These are phyloP conservation scores for Alternaria triticina DNA, from an alignment of 2,329 filamentous ascomycete species.

Conservation along the genomic window DNA sequence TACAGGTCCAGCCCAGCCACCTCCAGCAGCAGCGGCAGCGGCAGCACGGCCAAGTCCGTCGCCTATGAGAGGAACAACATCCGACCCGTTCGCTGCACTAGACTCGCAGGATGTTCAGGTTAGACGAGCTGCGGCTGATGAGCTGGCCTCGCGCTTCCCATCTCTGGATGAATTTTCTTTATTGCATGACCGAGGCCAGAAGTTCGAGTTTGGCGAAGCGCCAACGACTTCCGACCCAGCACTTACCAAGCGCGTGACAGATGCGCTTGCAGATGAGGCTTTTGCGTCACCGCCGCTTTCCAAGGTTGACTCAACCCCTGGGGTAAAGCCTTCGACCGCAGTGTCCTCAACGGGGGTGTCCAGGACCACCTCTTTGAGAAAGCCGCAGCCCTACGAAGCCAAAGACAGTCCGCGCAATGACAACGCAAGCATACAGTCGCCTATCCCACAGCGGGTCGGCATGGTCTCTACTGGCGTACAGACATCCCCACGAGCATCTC, in stretches of 20 bases:
- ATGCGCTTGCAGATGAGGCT: constrained; percentile 82
- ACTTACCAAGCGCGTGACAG: constrained; percentile 71
- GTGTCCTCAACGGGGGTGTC: constrained; percentile 41
- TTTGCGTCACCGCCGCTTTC: constrained; percentile 64
- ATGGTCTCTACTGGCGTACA: constrained; percentile 81
- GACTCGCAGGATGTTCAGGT: constrained; percentile 68
- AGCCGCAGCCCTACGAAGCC: constrained; percentile 28
- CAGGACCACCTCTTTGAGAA: constrained; percentile 42
- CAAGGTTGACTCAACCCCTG: constrained; percentile 36
- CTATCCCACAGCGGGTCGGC: constrained; percentile 56
- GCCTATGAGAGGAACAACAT: constrained; percentile 70
- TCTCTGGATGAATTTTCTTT: constrained; percentile 92
- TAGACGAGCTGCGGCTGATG: constrained; percentile 67
- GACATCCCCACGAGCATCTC: constrained; percentile 65
- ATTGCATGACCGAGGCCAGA: constrained; percentile 80
- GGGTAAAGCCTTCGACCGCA: constrained; percentile 34
- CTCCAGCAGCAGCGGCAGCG: constrained; percentile 18
- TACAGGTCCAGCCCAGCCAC: constrained; percentile 57
- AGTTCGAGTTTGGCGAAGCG: constrained; percentile 75
- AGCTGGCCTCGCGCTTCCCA: constrained; percentile 84
- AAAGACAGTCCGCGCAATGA: constrained; percentile 34
- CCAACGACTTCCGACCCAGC: constrained; percentile 51
- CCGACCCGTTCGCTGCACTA: constrained; percentile 89
- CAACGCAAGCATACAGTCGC: constrained; percentile 48
- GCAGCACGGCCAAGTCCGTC: constrained; percentile 67